Conservation (phyloP, 2,329 filamentous ascomycete genomes). For the Pseudocercospora vitis region DNA sequence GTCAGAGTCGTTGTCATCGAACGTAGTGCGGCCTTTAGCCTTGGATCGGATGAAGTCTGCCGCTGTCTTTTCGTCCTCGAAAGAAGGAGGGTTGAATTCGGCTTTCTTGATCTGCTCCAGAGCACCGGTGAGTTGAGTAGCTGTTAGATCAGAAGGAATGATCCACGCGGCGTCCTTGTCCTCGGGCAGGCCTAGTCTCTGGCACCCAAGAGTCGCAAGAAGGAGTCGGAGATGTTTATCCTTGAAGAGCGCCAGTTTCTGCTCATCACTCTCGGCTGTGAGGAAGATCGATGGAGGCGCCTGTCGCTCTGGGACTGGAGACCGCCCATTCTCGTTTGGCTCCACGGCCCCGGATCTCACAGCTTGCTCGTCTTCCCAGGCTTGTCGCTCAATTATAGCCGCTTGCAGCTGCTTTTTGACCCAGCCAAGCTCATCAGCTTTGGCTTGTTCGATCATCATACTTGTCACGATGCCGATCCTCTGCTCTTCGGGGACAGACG, state of each 20-base stretch:
- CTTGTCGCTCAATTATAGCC: constrained; percentile 70
- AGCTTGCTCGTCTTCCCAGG: constrained; percentile 72
- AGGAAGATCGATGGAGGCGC: constrained; percentile 56
- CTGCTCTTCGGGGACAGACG: constrained; percentile 66
- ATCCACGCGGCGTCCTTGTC: constrained; percentile 76
- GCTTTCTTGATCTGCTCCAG: constrained; percentile 73
- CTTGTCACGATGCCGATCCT: constrained; percentile 73
- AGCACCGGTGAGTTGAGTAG: constrained; percentile 65
- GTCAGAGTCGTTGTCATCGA: constrained; percentile 58
- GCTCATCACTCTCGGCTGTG: constrained; percentile 63
- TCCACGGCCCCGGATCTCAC: constrained; percentile 50
- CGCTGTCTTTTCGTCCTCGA: constrained; percentile 72
- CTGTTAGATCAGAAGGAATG: constrained; percentile 65
- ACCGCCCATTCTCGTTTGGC: constrained; percentile 34
- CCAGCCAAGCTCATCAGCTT: constrained; percentile 77
- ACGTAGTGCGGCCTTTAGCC: constrained; percentile 50
- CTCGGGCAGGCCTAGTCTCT: constrained; percentile 66
- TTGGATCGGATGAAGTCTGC: constrained; percentile 79
- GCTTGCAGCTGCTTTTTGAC: constrained; percentile 68
- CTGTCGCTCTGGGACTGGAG: constrained; percentile 33
- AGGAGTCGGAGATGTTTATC: constrained; percentile 85
- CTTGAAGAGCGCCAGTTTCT: constrained; percentile 77
- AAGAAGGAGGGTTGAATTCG: constrained; percentile 74
- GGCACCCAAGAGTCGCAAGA: constrained; percentile 72
- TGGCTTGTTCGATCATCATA: constrained; percentile 75